Evolutionary conservation across 2,329 filamentous ascomycete species (phyloP).

Genomic region (Remersonia thermophila): DNA sequence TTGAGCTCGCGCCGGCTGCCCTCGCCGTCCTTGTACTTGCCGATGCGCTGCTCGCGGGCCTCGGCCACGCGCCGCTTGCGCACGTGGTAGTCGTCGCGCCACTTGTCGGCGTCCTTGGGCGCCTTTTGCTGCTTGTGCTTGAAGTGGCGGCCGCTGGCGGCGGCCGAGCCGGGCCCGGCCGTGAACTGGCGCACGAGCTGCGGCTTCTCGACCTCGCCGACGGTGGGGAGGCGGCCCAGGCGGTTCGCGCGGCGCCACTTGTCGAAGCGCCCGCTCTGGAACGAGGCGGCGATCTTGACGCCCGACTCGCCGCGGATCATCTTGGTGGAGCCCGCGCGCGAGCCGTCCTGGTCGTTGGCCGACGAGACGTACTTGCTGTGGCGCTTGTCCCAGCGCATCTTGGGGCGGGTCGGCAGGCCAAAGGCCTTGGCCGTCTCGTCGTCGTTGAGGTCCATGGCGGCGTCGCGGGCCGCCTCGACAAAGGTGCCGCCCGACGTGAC

Average conservation of each 20-base stretch:
- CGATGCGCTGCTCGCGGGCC: conserved; percentile 72
- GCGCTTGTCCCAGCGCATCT: conserved; percentile 95
- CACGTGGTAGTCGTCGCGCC: conserved; percentile 76
- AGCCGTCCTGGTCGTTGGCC: conserved; percentile 91
- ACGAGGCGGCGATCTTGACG: conserved; percentile 88
- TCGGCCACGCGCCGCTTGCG: conserved; percentile 83
- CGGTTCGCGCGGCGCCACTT: conserved; percentile 82
- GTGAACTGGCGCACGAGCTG: conserved; percentile 20
- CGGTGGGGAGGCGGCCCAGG: conserved; percentile 62
- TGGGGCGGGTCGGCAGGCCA: conserved; percentile 58
- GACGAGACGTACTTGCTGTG: conserved; percentile 86
- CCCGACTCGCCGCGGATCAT: conserved; percentile 84
- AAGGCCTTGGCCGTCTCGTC: conserved; percentile 76
- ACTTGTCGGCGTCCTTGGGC: conserved; percentile 89
- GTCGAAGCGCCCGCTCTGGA: conserved; percentile 89
- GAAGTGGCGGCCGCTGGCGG: conserved; percentile 41
- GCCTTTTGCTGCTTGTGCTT: conserved; percentile 80
- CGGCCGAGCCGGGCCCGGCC: conserved; percentile 11
- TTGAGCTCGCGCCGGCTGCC: conserved; percentile 70
- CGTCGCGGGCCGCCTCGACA: conserved; percentile 72
- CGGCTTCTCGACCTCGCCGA: conserved; percentile 65
- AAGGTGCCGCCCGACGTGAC: conserved; percentile 82
- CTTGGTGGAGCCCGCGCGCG: conserved; percentile 39
- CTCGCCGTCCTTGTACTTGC: conserved; percentile 58
- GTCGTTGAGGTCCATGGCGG: conserved; percentile 83